Evolutionary conservation across 345 rosid species (phyloP).

Genomic region (Acer saccharum): DNA sequence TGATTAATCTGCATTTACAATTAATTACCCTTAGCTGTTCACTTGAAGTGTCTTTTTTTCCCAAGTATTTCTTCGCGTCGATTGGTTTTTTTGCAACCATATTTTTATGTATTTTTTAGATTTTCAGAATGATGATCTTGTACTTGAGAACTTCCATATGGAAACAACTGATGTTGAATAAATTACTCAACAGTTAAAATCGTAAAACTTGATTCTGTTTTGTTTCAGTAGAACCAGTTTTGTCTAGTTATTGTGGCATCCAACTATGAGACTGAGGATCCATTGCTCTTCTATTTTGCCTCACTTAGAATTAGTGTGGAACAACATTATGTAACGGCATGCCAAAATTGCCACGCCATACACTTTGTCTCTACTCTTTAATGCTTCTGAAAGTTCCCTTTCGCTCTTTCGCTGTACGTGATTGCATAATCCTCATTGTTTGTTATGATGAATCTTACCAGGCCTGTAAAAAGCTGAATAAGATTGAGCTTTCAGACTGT

Average conservation of each 20-base stretch:
- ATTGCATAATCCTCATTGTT: background rate
- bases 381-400: slow-evolving; percentile 5
- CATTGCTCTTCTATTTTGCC: background rate
- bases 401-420: background rate
- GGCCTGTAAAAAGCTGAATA: slow-evolving; percentile 68
- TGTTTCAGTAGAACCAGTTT: background rate
- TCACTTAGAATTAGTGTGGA: background rate
- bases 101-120: background rate
- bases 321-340: background rate
- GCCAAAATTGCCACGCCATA: background rate
- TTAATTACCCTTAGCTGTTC: background rate
- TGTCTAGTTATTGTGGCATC: background rate
- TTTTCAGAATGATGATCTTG: background rate
- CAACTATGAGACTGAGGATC: background rate
- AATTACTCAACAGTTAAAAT: background rate
- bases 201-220: background rate
- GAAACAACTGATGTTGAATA: background rate
- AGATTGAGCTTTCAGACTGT: slow-evolving; percentile 59
- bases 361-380: background rate
- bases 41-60: background rate
- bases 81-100: background rate
- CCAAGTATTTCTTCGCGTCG: background rate
- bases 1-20: background rate
- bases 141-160: background rate
- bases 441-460: slow-evolving; percentile 18